Base-by-base conservation (phyloP, 108 stramenopile species). In the Fistulifera solaris region DNA sequence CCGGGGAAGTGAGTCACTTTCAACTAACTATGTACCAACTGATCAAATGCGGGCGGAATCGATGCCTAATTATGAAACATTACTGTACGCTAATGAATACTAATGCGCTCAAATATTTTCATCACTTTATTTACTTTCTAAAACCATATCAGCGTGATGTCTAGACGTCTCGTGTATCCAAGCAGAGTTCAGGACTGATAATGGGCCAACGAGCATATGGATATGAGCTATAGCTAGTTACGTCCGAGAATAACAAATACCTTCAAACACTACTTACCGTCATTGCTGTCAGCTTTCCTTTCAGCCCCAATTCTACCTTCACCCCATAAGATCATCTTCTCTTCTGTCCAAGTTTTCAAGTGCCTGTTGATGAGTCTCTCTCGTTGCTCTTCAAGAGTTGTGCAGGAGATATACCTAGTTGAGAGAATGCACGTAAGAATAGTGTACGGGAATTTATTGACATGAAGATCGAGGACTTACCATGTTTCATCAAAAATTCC, bases 241-340 rank as follows among this genome's bases (percentile, higher is more conserved):
- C 31, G 3, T 8, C 8, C 8, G 6, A 35, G 6, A 35, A 35
- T 8, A 35, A 35, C 3, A 3, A 35, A 35, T 3, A 35, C 31
- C 8, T 35, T 6, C 31, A 35, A 8, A 35, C 8, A 35, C 8
- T 35, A 35, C 31, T 35, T 35, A 35, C 31, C 44, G 44, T 46
- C 44, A 10, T 46, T 46, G 44, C 19, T 21, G 44, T 46, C 44
- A 22, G 44, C 50, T 22, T 51, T 51, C 5, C 26, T 6, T 27
- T 28, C 26, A 23, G 50, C 50, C 7, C 50, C 50, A 5, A 27
- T 27, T n/a, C 23, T 55, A 0, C 76, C 76, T 10, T 38, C 67
- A 18, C 76, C 76, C 67, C 70, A 81, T 42, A 75, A 54, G 23
- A 50, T 63, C 2, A 72, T 76, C 59, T 81, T 81, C 52, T 68